These are phyloP conservation scores for Rhizoclosmatium globosum DNA, from an alignment of 192 early-diverging fungal species.

Conservation along the genomic window DNA sequence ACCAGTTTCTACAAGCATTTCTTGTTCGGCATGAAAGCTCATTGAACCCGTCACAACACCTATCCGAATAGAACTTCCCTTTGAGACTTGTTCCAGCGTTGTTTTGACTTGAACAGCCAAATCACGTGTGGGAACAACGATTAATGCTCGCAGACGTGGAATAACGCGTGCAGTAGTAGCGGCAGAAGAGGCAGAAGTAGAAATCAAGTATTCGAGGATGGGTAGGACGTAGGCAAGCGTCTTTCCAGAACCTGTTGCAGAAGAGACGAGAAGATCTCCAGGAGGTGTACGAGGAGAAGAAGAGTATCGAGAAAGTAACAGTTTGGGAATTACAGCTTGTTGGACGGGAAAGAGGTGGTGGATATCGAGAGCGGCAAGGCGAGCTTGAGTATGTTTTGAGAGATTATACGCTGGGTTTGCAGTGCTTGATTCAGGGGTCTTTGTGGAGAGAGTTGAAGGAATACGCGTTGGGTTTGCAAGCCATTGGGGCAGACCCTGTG, in stretches of 20 bases:
- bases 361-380: constrained; percentile 71
- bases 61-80: constrained; percentile 80
- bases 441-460: constrained; percentile 59
- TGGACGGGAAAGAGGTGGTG: constrained; percentile 89
- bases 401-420: constrained; percentile 64
- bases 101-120: constrained; percentile 89
- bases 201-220: constrained; percentile 80
- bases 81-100: constrained; percentile 78
- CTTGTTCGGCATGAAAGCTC: constrained; percentile 76
- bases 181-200: neutral
- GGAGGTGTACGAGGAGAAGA: constrained; percentile 75
- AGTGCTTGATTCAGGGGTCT: constrained; percentile 48
- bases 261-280: constrained; percentile 92
- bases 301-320: constrained; percentile 70
- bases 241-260: constrained; percentile 96
- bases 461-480: constrained; percentile 81
- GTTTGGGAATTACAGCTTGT: constrained; percentile 81
- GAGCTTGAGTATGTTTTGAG: constrained; percentile 53
- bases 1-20: constrained; percentile 42
- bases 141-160: constrained; percentile 82
- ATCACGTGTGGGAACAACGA: constrained; percentile 94
- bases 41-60: constrained; percentile 80
- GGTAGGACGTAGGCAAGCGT: constrained; percentile 96
- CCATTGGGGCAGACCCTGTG: constrained; percentile 88
- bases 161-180: constrained; percentile 67